Evolutionary conservation across 169 alveolate genomes (phyloP), one percentile per base, ranked within the genome.

Genomic region (Plasmodium chabaudi): DNA sequence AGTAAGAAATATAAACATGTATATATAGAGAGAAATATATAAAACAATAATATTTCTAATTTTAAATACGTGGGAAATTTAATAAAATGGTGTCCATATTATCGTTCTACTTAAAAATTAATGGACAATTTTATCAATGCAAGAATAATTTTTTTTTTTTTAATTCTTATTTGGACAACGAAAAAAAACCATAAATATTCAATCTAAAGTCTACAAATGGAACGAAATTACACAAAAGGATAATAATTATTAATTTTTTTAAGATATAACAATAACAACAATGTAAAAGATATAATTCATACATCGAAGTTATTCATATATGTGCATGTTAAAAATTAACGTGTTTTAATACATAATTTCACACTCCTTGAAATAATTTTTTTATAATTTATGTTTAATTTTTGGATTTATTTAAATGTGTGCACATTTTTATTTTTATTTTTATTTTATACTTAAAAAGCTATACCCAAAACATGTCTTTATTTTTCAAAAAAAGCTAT

Each of bases 401-500:
- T 25, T 17, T 65, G 55, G 25, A 23, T 60, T 60, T 59, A 47
- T 4, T 17, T 73, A 59, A 60, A 12, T 61, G 75, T 75, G 88
- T 75, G 88, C 88, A 75, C 61, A 46, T 34, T 34, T 34, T 34
- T 34, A 34, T 34, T 27, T 27, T 27, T 27, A 27, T 27, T 34
- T 34, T 34, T 34, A 34, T 34, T 34, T 34, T 34, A 34, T 34
- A 34, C 42, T 34, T 34, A 34, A 34, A 34, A 34, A 34, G 42
- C 42, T 3, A 2, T 34, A 34, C 42, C 42, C 42, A 34, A 34
- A 34, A 34, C 4, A 34, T 34, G 42, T 34, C 42, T 34, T 34
- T 34, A 34, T 34, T 34, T 34, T 34, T 34, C 42, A 3, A 34
- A 34, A 34, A 34, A 34, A 34, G 42, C 42, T 34, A 34, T 34